These are phyloP conservation scores for Odonthalia washingtoniensis DNA, from an alignment of 31 red algal species.

Conservation along the genomic window DNA sequence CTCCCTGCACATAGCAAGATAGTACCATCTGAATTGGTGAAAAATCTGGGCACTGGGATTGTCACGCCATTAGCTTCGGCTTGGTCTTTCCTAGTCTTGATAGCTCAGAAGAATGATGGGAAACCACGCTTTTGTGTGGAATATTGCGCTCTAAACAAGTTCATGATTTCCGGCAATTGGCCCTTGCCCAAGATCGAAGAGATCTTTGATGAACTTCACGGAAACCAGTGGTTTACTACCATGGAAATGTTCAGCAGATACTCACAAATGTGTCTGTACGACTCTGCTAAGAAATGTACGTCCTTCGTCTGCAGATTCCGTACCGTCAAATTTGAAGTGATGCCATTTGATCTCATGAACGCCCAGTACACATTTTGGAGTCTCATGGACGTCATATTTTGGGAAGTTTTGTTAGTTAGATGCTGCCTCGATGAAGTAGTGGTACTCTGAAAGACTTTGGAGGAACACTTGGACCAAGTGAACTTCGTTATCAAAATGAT, in stretches of 20 bases:
- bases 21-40: background rate
- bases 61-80: conserved; percentile 2
- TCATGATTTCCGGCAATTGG: conserved; percentile 29
- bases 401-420: conserved; percentile 2
- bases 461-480: conserved; percentile 29
- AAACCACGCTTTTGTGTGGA: conserved; percentile 45
- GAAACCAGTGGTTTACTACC: conserved; percentile 27
- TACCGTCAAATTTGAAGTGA: conserved; percentile 38
- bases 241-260: conserved; percentile 39
- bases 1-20: background rate
- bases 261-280: conserved; percentile 24
- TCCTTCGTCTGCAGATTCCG: conserved; percentile 13
- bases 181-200: conserved; percentile 29
- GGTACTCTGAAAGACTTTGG: conserved; percentile 17
- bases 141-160: conserved; percentile 8
- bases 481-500: background rate
- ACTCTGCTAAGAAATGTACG: conserved; percentile 37
- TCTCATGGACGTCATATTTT: conserved; percentile 12
- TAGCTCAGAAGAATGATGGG: conserved; percentile 39
- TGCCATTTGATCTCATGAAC: conserved; percentile 19
- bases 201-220: conserved; percentile 32
- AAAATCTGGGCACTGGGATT: background rate
- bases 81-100: conserved; percentile 48
- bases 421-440: conserved; percentile 30
- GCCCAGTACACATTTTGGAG: conserved; percentile 8